Percentiles rank a stretch among this genome's conserved stretches.
phyloP scores from a whole-genome alignment of 192 early-diverging fungal species.

The Coemansia sp. region DNA sequence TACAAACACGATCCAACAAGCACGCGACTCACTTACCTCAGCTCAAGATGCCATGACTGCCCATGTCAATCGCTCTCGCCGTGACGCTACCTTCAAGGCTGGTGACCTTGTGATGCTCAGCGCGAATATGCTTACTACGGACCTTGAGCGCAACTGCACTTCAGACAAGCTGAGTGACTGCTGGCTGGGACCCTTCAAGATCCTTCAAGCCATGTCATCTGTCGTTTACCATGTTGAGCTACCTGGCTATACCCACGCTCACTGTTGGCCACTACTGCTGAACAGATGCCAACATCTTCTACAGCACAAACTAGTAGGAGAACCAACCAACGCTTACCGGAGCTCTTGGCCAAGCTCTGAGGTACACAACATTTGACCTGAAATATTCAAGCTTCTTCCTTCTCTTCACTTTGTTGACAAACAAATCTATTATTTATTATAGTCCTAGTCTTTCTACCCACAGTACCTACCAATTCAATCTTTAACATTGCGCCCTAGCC shows the following conservation, averaged over 20 bases:
- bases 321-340: too few species aligned
- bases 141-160: not conserved
- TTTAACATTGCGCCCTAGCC: too few species aligned
- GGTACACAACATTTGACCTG: too few species aligned
- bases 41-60: conserved; percentile 5
- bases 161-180: conserved; percentile 1
- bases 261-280: not conserved
- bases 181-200: conserved; percentile 3
- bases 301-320: too few species aligned
- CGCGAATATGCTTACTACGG: conserved; percentile 9
- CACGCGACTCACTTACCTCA: not conserved
- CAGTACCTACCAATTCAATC: too few species aligned
- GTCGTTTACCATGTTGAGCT: not conserved
- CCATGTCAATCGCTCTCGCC: not conserved
- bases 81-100: not conserved
- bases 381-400: too few species aligned
- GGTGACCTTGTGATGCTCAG: conserved; percentile 1
- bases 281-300: too few species aligned
- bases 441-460: too few species aligned
- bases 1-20: not conserved
- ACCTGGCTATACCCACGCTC: not conserved
- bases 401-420: too few species aligned
- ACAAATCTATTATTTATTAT: too few species aligned
- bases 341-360: too few species aligned
- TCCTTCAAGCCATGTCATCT: not conserved